These are phyloP conservation scores for Annulohypoxylon stygium DNA, from an alignment of 495 filamentous ascomycete species.

Conservation along the genomic window DNA sequence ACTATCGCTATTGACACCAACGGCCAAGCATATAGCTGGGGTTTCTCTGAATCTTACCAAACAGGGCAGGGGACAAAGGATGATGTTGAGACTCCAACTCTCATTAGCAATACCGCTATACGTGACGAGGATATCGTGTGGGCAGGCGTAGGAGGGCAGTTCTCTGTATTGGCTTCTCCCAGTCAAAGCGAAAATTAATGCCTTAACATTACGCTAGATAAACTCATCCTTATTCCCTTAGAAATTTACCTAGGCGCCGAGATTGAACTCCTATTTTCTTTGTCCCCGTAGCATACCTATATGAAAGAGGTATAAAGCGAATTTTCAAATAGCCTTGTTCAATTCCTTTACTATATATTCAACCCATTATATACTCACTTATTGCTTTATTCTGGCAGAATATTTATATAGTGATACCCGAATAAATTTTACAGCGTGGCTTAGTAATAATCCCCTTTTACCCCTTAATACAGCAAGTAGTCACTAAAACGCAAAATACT, in stretches of 20 bases:
- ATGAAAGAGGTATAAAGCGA: not conserved
- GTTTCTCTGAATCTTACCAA: constrained; percentile 75
- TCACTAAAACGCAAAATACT: not conserved
- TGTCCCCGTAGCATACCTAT: not conserved
- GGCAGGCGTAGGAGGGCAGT: constrained; percentile 75
- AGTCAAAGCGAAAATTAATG: not conserved
- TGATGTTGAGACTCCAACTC: constrained; percentile 69
- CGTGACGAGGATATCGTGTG: constrained; percentile 68
- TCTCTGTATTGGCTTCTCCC: constrained; percentile 65
- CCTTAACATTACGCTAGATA: too few relatives aligned
- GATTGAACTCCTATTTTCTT: not conserved
- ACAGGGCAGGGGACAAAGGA: constrained; percentile 72
- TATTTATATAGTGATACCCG: not conserved
- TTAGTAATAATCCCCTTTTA: constrained; percentile 3
- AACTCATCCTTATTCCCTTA: too few relatives aligned
- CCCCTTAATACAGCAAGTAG: not conserved
- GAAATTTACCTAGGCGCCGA: too few relatives aligned
- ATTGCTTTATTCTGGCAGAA: not conserved
- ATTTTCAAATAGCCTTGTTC: not conserved
- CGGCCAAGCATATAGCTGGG: constrained; percentile 77
- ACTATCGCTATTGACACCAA: constrained; percentile 69
- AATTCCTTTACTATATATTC: not conserved
- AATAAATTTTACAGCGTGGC: not conserved
- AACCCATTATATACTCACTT: not conserved
- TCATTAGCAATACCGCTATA: constrained; percentile 73